A percentile compares a stretch with the other conserved stretches of the same genome.
phyloP scores from a whole-genome alignment of 352 stramenopile genomes.

The Phytophthora pisi region DNA sequence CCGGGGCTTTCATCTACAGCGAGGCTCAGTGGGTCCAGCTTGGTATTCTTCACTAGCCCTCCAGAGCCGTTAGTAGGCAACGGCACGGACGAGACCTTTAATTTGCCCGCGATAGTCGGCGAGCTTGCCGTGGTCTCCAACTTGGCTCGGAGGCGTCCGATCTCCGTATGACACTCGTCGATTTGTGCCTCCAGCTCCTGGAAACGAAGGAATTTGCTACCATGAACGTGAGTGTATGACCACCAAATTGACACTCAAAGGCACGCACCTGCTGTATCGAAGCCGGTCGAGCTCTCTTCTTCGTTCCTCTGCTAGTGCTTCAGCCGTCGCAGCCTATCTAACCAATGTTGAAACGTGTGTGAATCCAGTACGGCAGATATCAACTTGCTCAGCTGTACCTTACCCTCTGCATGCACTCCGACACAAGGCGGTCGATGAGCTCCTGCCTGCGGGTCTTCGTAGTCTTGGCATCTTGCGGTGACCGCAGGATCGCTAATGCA shows the following conservation, averaged over 20 bases:
- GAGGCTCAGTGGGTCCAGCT: constrained; percentile 17
- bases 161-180: constrained; percentile 63
- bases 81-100: constrained; percentile 41
- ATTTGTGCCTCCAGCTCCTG: constrained; percentile 70
- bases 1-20: background rate
- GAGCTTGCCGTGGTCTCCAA: constrained; percentile 14
- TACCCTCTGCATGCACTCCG: constrained; percentile 65
- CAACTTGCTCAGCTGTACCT: background rate
- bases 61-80: constrained; percentile 5
- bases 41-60: constrained; percentile 20
- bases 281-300: constrained; percentile 61
- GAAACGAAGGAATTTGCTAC: constrained; percentile 72
- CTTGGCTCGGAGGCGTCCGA: constrained; percentile 49
- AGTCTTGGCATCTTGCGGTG: constrained; percentile 64
- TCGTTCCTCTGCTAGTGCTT: constrained; percentile 63
- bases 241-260: background rate
- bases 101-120: constrained; percentile 50
- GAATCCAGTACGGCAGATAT: background rate
- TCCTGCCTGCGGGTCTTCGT: constrained; percentile 66
- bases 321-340: constrained; percentile 52
- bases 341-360: constrained; percentile 9
- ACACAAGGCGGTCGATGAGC: constrained; percentile 64
- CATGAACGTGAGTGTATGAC: constrained; percentile 1
- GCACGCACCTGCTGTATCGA: constrained; percentile 53
- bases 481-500: constrained; percentile 60